Base-by-base conservation (phyloP, 306 rosid genomes). In the Quercus alba region DNA sequence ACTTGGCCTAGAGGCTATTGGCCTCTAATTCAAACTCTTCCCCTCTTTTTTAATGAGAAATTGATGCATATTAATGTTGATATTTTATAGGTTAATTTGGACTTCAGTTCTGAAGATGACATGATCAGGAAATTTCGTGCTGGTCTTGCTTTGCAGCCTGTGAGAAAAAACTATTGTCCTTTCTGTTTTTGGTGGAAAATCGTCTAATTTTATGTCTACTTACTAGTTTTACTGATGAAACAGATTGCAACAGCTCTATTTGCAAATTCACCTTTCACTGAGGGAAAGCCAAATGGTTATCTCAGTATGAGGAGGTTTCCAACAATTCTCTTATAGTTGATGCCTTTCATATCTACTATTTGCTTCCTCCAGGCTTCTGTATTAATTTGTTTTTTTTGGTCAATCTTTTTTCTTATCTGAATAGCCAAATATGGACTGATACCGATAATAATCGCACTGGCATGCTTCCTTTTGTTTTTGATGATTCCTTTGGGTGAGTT, bases 231-330 rank as follows among this genome's bases (percentile, higher is more conserved):
- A 64, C 75, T 59, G 70, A 74, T 78, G 75, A 76, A 81, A 86
- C 97, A 96, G 99, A 96, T 96, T 83, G 98, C 99, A 85, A 96
- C 97, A 6, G 99, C 99, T 76, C 89, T 96, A 71, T 96, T 96
- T 77, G 99, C 99, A 14, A 96, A 93, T 86, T 96, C 99, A 72
- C 99, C 99, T 54, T 96, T 96, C 85, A 90, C 82, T 10, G 98
- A 96, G 81, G 99, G 97, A 82, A 93, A 93, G 89, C 93, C 98
- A 57, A 96, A 96, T 88, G 98, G 98, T 75, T 92, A 83, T 83
- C 87, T 91, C 51, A 96, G 99, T 87, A 93, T 90, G 98, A 90
- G 98, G 88, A 96, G 99, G 99, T 95, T 76, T 33, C 1, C 55
- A 28, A 35, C 57, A 56, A 33, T 84, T 78, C 44, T 70, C 56